Evolutionary conservation across 352 stramenopile species (phyloP), one percentile per base, ranked within the genome.

Genomic region (Pythium coloratum): DNA sequence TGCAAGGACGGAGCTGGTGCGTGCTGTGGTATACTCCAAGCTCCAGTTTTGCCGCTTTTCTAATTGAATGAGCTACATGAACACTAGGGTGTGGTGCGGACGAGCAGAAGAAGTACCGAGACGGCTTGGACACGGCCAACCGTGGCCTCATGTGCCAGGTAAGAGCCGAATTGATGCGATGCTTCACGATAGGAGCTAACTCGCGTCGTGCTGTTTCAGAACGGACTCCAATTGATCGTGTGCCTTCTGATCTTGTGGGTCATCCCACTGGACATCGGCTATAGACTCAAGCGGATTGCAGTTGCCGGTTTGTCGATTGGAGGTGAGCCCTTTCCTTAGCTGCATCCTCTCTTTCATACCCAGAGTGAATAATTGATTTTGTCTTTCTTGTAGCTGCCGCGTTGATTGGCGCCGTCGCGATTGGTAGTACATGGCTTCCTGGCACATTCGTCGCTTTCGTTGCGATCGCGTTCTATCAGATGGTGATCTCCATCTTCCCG

Each of bases 401-500:
- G 18, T 62, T 93, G 10, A 67, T 88, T 10, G 56, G 79, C 24
- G 80, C 82, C 5, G 81, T 93, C 0, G 76, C 73, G 0, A 73
- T 93, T 7, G 83, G 76, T 1, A 77, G 66, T 7, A 55, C 70
- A 16, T 90, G 71, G 64, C 72, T 84, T 24, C 62, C 72, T 14
- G 63, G 82, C 30, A 80, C 85, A 9, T 86, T 90, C 62, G 66
- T 69, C 10, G 70, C 80, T 46, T 91, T 91, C 53, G 70, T 91
- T 9, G 58, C 66, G 46, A 83, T 81, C 1, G 80, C 71, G 0
- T 88, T 88, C 51, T 93, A 91, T 60, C 84, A 86, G 56, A 77
- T 80, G 0, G 80, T 88, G 18, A 78, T 87, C 42, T 75, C 72
- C 36, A 78, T 93, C 28, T 91, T 93, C 54, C 82, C 85, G 24